phyloP scores from a whole-genome alignment of 805 yeast genomes.

The Isabelozyma heimii region DNA sequence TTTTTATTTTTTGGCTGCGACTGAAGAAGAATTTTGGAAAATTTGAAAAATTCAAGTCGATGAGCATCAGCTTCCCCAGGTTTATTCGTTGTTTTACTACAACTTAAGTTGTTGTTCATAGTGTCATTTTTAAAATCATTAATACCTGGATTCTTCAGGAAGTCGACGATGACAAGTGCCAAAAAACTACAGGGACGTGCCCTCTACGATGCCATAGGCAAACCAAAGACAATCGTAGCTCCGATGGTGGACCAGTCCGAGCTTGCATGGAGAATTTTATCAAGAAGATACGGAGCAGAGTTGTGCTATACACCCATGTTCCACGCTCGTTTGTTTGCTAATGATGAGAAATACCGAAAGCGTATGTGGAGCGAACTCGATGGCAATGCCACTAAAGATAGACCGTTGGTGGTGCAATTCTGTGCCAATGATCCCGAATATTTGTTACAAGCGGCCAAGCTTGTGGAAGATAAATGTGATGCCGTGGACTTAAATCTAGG shows the following conservation, averaged over 20 bases:
- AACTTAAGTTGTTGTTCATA: neutral
- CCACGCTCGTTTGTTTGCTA: constrained; percentile 88
- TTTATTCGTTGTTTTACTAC: too few species aligned
- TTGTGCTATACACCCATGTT: constrained; percentile 96
- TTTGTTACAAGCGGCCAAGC: constrained; percentile 74
- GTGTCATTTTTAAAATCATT: neutral
- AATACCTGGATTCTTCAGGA: neutral
- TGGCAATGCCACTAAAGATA: constrained; percentile 65
- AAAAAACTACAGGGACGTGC: constrained; percentile 53
- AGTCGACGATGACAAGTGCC: constrained; percentile 9
- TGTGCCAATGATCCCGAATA: constrained; percentile 95
- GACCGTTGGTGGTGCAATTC: constrained; percentile 91
- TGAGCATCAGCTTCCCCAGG: too few species aligned
- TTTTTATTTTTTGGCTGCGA: neutral
- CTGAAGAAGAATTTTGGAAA: neutral
- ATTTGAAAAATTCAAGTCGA: neutral
- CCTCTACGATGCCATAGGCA: constrained; percentile 65
- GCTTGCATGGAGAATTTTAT: constrained; percentile 88
- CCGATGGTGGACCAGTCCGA: constrained; percentile 99
- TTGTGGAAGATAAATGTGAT: constrained; percentile 81
- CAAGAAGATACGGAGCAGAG: constrained; percentile 88
- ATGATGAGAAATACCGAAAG: constrained; percentile 73
- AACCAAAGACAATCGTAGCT: constrained; percentile 84
- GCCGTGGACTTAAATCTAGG: constrained; percentile 96
- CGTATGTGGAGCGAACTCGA: constrained; percentile 72